A percentile compares a stretch with the other conserved stretches of the same genome.
Conservation (phyloP, 2,329 filamentous ascomycete genomes). For the Exophiala phaeomuriformis region DNA sequence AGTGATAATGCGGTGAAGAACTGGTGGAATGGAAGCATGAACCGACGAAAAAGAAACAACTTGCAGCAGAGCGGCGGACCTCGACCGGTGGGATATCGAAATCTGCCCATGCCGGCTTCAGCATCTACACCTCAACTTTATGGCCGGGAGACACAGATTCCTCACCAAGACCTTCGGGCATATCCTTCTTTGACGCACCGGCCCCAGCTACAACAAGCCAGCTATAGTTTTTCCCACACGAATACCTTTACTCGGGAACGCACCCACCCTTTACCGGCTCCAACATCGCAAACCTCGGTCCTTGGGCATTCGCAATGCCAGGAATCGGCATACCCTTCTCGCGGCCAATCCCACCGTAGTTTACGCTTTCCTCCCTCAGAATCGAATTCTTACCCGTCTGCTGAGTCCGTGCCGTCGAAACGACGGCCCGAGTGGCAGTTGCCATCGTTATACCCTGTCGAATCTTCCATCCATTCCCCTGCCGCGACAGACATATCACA, state of each 20-base stretch:
- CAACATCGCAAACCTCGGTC: background rate
- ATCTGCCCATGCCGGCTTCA: constrained; percentile 20
- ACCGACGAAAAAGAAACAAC: constrained; percentile 45
- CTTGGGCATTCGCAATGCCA: background rate
- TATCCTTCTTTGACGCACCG: constrained; percentile 1
- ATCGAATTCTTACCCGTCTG: background rate
- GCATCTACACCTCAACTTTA: constrained; percentile 5
- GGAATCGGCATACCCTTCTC: background rate
- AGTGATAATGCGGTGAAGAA: constrained; percentile 97
- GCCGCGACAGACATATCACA: constrained; percentile 57
- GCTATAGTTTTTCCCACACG: background rate
- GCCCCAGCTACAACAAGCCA: background rate
- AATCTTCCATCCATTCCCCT: constrained; percentile 58
- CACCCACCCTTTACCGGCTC: background rate
- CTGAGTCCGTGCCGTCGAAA: background rate
- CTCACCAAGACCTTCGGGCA: background rate
- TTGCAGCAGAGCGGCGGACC: constrained; percentile 7
- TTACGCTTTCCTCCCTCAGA: background rate
- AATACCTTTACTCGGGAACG: background rate
- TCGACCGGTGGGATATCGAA: constrained; percentile 20
- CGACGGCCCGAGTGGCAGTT: constrained; percentile 9
- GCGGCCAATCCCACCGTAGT: background rate
- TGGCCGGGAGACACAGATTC: background rate
- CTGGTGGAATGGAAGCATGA: constrained; percentile 94
- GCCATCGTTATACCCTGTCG: constrained; percentile 33